A percentile compares a stretch with the other conserved stretches of the same genome.
These are phyloP conservation scores for Pseudogymnoascus sp. DNA, from an alignment of 2,329 filamentous ascomycete genomes.

Conservation along the genomic window DNA sequence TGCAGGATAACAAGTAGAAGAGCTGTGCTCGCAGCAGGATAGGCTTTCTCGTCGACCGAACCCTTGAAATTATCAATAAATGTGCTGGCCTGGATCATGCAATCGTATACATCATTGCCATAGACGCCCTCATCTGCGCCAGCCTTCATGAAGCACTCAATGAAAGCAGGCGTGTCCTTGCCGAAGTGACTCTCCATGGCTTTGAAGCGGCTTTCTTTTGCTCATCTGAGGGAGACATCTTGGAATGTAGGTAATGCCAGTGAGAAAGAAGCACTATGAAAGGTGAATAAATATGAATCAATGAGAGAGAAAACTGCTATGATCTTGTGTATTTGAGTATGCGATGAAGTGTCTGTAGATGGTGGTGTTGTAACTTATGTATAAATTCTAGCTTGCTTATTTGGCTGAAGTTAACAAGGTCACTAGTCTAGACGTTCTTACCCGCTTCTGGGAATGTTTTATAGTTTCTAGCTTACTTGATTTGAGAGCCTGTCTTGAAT, in stretches of 20 bases:
- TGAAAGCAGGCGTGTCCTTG: too few species aligned
- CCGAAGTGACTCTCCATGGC: background rate
- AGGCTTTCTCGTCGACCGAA: too few species aligned
- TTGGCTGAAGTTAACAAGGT: background rate
- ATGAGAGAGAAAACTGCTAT: background rate
- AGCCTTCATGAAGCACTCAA: background rate
- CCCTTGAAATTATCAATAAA: too few species aligned
- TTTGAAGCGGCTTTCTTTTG: background rate
- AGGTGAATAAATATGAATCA: background rate
- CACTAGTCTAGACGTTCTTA: background rate
- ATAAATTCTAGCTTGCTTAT: background rate
- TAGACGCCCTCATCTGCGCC: too few species aligned
- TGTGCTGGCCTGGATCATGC: too few species aligned
- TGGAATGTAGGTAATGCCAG: background rate
- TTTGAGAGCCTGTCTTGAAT: background rate
- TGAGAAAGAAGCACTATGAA: background rate
- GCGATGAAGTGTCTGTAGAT: background rate
- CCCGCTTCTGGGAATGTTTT: background rate
- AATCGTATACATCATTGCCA: too few species aligned
- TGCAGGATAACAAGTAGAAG: too few species aligned
- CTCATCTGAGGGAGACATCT: background rate
- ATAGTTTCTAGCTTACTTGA: background rate
- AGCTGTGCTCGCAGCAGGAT: too few species aligned
- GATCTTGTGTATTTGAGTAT: background rate
- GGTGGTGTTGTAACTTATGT: background rate